phyloP scores from a whole-genome alignment of 345 rosid species.

The Xanthoceras sorbifolium region DNA sequence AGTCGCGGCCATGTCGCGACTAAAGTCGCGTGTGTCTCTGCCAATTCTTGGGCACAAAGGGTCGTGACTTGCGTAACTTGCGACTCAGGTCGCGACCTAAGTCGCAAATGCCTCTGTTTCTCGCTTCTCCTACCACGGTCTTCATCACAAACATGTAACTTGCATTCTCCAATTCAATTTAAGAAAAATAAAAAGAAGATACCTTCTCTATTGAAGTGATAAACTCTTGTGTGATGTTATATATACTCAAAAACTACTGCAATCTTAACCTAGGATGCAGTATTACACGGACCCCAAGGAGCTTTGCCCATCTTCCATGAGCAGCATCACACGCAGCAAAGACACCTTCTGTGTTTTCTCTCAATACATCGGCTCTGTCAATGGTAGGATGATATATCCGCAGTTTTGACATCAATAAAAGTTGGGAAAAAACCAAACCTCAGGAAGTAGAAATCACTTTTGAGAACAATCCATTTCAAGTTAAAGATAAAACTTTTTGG shows the following conservation, averaged over 20 bases:
- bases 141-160: slow-evolving; percentile 25
- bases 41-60: no score
- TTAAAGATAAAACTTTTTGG: neutral
- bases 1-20: no score
- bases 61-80: no score
- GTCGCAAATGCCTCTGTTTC: no score
- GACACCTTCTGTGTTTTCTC: slow-evolving; percentile 96
- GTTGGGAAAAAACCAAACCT: neutral
- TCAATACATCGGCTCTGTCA: slow-evolving; percentile 91
- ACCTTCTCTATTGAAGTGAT: slow-evolving; percentile 94
- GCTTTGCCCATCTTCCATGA: slow-evolving; percentile 98
- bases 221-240: slow-evolving; percentile 88
- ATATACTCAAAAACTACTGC: slow-evolving; percentile 91
- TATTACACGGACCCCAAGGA: slow-evolving; percentile 89
- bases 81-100: no score
- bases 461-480: slow-evolving; percentile 1
- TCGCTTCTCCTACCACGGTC: no score
- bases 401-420: neutral
- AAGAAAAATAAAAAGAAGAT: slow-evolving; percentile 20
- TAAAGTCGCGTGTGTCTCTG: no score
- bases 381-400: slow-evolving; percentile 7
- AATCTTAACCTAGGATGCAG: slow-evolving; percentile 92
- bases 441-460: neutral
- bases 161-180: slow-evolving; percentile 9
- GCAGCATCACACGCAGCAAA: slow-evolving; percentile 99